Base-by-base conservation (phyloP, 2,329 filamentous ascomycete species). In the Camptophora hylomeconis region DNA sequence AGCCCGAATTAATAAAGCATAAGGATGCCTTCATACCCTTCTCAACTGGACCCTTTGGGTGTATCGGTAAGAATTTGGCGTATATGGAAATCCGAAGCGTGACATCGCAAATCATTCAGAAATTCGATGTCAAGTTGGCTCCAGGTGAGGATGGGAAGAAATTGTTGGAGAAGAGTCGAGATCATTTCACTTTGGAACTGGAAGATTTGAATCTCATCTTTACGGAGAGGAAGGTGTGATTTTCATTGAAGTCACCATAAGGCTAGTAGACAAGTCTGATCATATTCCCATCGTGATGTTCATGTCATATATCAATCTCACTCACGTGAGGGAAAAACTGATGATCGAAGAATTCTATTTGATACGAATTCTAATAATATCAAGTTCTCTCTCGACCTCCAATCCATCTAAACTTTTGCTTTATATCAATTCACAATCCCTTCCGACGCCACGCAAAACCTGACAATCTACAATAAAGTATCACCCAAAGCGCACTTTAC, bases 401-500 rank as follows among this genome's bases (percentile, higher is more conserved):
- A n/a, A n/a, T n/a, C n/a, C n/a, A n/a, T n/a, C n/a, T n/a, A n/a
- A n/a, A n/a, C n/a, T n/a, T n/a, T n/a, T n/a, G n/a, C n/a, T n/a
- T n/a, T n/a, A n/a, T n/a, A n/a, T n/a, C n/a, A n/a, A n/a, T n/a
- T n/a, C n/a, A n/a, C n/a, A n/a, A n/a, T n/a, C n/a, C n/a, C n/a
- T n/a, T n/a, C n/a, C n/a, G n/a, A n/a, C n/a, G n/a, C n/a, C n/a
- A n/a, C n/a, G n/a, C n/a, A n/a, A n/a, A n/a, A n/a, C 12, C 12
- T n/a, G 9, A 25, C 24, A 15, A 26, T 17, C 61, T 60, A 94
- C 50, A 95, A 60, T 46, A 95, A 59, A 27, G 81, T 92, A 63
- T 98, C 89, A 12, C 89, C 89, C 40, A 95, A 61, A 4, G 84
- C 87, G 51, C 87, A 94, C 34, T 89, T 68, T 28, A 95, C 83